Evolutionary conservation across 1,139 yeast species (phyloP).

Genomic region (Candida sp.): DNA sequence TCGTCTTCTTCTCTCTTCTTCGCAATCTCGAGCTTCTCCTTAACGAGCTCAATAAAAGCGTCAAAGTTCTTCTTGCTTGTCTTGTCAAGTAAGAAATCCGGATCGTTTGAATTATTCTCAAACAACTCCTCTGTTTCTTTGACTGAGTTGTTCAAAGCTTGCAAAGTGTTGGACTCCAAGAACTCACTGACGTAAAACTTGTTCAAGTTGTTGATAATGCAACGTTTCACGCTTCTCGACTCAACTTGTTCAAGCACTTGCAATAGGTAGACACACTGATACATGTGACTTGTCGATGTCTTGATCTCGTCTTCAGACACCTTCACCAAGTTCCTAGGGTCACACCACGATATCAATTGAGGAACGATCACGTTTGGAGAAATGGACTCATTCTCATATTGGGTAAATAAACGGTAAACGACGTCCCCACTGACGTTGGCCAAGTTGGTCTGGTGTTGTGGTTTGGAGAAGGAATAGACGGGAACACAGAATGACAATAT

Average conservation of each 20-base stretch:
- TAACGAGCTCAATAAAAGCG: slow-evolving; percentile 40
- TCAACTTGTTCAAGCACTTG: slow-evolving; percentile 55
- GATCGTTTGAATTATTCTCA: slow-evolving; percentile 23
- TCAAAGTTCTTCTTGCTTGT: slow-evolving; percentile 49
- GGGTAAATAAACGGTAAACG: slow-evolving; percentile 55
- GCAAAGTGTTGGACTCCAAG: slow-evolving; percentile 32
- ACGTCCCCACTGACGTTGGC: slow-evolving; percentile 72
- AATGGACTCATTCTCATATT: slow-evolving; percentile 25
- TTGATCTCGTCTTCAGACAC: slow-evolving; percentile 42
- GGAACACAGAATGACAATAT: slow-evolving; percentile 90
- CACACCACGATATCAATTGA: slow-evolving; percentile 86
- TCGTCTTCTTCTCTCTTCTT: slow-evolving; percentile 22
- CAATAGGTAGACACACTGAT: slow-evolving; percentile 61
- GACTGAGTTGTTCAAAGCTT: slow-evolving; percentile 36
- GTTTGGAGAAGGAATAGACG: slow-evolving; percentile 83
- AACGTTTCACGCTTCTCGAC: slow-evolving; percentile 57
- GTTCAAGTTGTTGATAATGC: slow-evolving; percentile 55
- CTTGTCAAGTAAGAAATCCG: slow-evolving; percentile 44
- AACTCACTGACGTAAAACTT: slow-evolving; percentile 45
- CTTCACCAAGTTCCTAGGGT: slow-evolving; percentile 72
- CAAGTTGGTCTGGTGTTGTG: slow-evolving; percentile 71
- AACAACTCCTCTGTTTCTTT: slow-evolving; percentile 32
- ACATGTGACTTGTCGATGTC: slow-evolving; percentile 56
- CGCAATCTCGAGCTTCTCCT: slow-evolving; percentile 30
- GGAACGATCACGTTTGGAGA: slow-evolving; percentile 69